Evolutionary conservation across 2,329 filamentous ascomycete genomes (phyloP), one percentile per base, ranked within the genome.

Genomic region (Penicillium sp.): DNA sequence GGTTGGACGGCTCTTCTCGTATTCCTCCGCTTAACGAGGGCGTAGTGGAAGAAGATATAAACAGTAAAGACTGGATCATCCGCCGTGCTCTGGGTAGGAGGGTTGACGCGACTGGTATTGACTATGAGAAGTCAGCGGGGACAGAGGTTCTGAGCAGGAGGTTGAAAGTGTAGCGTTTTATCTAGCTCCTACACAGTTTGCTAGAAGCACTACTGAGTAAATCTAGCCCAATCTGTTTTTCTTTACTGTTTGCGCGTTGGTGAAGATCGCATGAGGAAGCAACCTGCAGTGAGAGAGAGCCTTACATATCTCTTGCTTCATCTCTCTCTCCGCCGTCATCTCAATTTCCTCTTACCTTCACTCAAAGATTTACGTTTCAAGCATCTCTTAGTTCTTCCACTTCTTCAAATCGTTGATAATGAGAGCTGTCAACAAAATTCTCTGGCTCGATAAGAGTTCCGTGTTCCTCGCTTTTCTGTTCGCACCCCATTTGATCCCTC

Each of bases 11-110:
- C 0, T 75, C 76, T 51, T 58, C 69, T 50, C 65, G 66, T 11
- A 78, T 79, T 59, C 75, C 77, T 35, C 64, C 67, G 1, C 61
- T 79, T 29, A 69, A 66, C 15, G 66, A 70, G 11, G 73, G 66
- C 6, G 70, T 71, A 21, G 66, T 67, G 3, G 76, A 78, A 53
- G 74, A 79, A 54, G 72, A 71, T 9, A 69, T 79, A 7, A 77
- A 69, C 41, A 79, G 77, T 63, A 79, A 75, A 67, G 74, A 80
- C 55, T 81, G 79, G 79, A 75, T 79, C 60, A 75, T 79, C 63
- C 68, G 76, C 53, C 71, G 76, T 46, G 78, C 74, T 7, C 66
- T 80, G 49, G 76, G 76, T 13, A 66, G 72, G 47, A 71, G 78
- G 17, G 68, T 69, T 11, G 67, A 71, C 47, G 58, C 74, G 38